These are phyloP conservation scores for Zychaea mexicana DNA, from an alignment of 371 early-diverging fungal genomes.

Conservation along the genomic window DNA sequence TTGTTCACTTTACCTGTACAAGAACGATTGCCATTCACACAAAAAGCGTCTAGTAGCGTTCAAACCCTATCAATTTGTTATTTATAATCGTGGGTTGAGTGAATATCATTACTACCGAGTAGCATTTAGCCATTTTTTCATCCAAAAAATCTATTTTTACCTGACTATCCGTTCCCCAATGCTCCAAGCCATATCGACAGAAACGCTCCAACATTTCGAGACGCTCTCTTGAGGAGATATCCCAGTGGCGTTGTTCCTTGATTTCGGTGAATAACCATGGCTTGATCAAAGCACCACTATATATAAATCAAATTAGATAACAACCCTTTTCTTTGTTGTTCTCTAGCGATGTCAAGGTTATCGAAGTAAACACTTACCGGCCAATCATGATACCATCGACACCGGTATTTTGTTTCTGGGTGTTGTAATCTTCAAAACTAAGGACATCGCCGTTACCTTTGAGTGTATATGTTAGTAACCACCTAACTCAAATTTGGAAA, in stretches of 20 bases:
- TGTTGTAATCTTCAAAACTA: slow-evolving; percentile 84
- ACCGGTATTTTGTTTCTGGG: slow-evolving; percentile 56
- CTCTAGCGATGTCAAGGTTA: not conserved
- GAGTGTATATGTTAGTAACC: not conserved
- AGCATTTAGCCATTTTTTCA: no score
- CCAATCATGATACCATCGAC: slow-evolving; percentile 95
- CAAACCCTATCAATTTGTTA: slow-evolving; percentile 60
- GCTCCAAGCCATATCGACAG: slow-evolving; percentile 87
- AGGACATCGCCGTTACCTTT: slow-evolving; percentile 92
- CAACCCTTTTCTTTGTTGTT: not conserved
- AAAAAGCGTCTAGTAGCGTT: slow-evolving; percentile 87
- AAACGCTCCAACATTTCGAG: slow-evolving; percentile 88
- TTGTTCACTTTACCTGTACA: slow-evolving; percentile 57
- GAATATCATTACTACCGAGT: not conserved
- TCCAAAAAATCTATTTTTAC: slow-evolving; percentile 1
- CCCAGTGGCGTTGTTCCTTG: slow-evolving; percentile 83
- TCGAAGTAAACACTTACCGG: slow-evolving; percentile 21
- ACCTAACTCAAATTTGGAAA: no score
- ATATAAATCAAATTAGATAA: not conserved
- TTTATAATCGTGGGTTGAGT: not conserved
- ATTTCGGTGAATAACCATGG: slow-evolving; percentile 98
- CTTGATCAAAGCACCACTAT: slow-evolving; percentile 84
- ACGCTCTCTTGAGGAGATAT: slow-evolving; percentile 90
- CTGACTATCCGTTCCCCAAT: slow-evolving; percentile 93
- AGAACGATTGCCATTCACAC: slow-evolving; percentile 93